Conservation (phyloP, 805 yeast genomes). For the Metschnikowia lochheadii region DNA sequence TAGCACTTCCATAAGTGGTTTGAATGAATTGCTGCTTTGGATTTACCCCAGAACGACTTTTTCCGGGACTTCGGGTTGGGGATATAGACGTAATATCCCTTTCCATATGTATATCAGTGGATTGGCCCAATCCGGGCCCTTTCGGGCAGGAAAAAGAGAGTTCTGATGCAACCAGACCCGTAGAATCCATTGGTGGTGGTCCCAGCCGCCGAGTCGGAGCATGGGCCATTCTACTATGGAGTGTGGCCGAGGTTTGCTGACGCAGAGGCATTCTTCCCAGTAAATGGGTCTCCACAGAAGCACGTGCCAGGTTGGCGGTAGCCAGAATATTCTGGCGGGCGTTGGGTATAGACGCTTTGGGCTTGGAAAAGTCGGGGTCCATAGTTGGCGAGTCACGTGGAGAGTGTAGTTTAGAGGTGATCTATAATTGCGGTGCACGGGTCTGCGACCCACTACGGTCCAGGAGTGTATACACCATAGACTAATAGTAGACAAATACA, state of each 20-base stretch:
- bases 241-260: slow-evolving; percentile 8
- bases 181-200: background rate
- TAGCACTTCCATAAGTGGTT: too few species aligned
- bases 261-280: slow-evolving; percentile 32
- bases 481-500: too few species aligned
- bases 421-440: background rate
- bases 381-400: background rate
- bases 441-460: background rate
- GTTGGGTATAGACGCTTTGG: background rate
- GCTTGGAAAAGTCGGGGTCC: background rate
- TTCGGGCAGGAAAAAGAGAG: background rate
- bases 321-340: slow-evolving; percentile 13
- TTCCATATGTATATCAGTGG: too few species aligned
- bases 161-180: background rate
- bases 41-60: too few species aligned
- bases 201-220: background rate
- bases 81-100: too few species aligned
- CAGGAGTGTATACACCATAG: too few species aligned
- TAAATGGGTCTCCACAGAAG: slow-evolving; percentile 40
- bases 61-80: too few species aligned
- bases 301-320: background rate
- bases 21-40: too few species aligned
- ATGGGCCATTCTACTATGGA: slow-evolving; percentile 9
- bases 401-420: background rate
- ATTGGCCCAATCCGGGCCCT: background rate